A percentile compares a stretch with the other conserved stretches of the same genome.
These are phyloP conservation scores for Mucuna pruriens DNA, from an alignment of 306 rosid species.

Conservation along the genomic window DNA sequence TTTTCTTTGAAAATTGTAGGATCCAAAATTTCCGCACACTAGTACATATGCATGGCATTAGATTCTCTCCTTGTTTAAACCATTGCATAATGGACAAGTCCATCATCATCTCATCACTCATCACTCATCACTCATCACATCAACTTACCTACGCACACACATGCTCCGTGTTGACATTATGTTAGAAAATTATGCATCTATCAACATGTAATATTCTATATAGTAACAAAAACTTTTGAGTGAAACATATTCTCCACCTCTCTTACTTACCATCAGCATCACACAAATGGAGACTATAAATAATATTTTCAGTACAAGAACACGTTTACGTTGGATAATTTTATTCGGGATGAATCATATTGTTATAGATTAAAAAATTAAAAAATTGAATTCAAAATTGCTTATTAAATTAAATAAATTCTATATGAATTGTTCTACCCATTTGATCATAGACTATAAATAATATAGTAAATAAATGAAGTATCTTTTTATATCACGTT, in stretches of 20 bases:
- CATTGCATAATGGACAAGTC: constrained; percentile 28
- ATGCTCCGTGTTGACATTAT: not conserved
- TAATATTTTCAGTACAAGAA: not conserved
- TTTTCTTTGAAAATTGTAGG: not conserved
- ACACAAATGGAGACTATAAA: not conserved
- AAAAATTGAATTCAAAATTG: too few species aligned
- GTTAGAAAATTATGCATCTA: not conserved
- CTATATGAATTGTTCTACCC: too few species aligned
- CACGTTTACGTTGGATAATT: too few species aligned
- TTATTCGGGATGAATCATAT: too few species aligned
- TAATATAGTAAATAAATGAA: not conserved
- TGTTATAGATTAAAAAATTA: too few species aligned
- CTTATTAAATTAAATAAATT: too few species aligned
- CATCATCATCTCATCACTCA: constrained; percentile 39
- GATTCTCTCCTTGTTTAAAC: not conserved
- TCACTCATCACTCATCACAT: not conserved
- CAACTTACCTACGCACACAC: not conserved
- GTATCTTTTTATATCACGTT: too few species aligned
- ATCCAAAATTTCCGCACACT: not conserved
- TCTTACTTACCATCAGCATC: not conserved
- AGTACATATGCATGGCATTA: not conserved
- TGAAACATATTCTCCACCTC: not conserved
- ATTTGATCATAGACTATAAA: not conserved
- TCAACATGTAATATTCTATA: constrained; percentile 24
- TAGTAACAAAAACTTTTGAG: not conserved